phyloP scores from a whole-genome alignment of 2,329 filamentous ascomycete species.

The Huntiella bhutanensis region DNA sequence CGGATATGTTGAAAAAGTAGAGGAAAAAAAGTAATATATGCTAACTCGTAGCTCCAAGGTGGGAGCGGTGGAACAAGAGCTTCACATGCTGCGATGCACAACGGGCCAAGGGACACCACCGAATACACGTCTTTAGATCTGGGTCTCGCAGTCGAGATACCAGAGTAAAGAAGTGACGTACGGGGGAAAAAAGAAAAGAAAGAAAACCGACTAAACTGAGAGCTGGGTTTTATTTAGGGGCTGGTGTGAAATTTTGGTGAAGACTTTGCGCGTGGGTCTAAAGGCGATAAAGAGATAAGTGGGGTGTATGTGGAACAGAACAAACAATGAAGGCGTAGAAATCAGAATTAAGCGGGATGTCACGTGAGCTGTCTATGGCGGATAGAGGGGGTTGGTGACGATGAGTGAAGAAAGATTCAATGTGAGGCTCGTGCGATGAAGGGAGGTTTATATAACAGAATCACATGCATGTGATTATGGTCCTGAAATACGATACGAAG shows the following conservation, averaged over 20 bases:
- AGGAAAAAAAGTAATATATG: background rate
- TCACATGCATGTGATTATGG: too few relatives aligned
- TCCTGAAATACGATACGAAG: too few relatives aligned
- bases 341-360: background rate
- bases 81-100: conserved; percentile 10
- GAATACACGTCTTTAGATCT: too few relatives aligned
- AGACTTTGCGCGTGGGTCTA: conserved; percentile 10
- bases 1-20: background rate
- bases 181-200: background rate
- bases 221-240: background rate
- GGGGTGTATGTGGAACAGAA: conserved; percentile 1
- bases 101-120: conserved; percentile 1
- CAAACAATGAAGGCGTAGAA: background rate
- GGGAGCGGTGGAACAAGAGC: conserved; percentile 5
- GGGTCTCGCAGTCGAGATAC: too few relatives aligned
- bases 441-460: too few relatives aligned
- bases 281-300: background rate
- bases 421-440: too few relatives aligned
- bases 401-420: too few relatives aligned
- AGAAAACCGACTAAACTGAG: background rate
- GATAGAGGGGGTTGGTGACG: too few relatives aligned
- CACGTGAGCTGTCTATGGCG: conserved; percentile 1
- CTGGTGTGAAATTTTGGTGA: background rate
- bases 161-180: conserved; percentile 1
- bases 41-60: conserved; percentile 8